A percentile compares a stretch with the other conserved stretches of the same genome.
Evolutionary conservation across 257 asterid species (phyloP).

Genomic region (Nicotiana benthamiana): DNA sequence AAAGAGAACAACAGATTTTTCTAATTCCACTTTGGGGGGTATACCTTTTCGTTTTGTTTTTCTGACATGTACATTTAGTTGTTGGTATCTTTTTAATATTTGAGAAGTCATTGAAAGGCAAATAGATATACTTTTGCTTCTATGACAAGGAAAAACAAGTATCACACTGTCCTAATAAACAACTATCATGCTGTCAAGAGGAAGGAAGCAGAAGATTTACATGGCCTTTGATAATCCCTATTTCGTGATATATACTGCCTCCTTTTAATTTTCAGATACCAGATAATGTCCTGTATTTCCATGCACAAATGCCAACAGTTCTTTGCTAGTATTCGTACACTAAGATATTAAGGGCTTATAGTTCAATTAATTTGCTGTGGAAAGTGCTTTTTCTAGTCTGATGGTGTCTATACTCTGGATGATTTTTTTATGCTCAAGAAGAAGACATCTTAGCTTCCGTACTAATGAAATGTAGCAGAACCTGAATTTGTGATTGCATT

Average conservation of each 20-base stretch:
- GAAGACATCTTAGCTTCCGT: neutral
- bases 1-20: neutral
- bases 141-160: neutral
- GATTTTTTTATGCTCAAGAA: neutral
- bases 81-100: neutral
- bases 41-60: neutral
- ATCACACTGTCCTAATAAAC: neutral
- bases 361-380: neutral
- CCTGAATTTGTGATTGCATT: neutral
- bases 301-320: neutral
- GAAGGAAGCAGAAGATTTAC: neutral
- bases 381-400: neutral
- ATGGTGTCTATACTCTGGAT: neutral
- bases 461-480: neutral
- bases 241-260: neutral
- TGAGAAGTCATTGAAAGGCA: neutral
- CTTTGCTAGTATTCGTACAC: neutral
- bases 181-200: neutral
- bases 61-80: neutral
- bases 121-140: neutral
- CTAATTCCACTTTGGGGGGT: neutral
- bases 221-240: neutral
- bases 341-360: neutral
- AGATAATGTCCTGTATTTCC: neutral
- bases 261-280: neutral